Evolutionary conservation across 2,329 filamentous ascomycete species (phyloP), one percentile per base, ranked within the genome.

Genomic region (Cordyceps pruinosa): DNA sequence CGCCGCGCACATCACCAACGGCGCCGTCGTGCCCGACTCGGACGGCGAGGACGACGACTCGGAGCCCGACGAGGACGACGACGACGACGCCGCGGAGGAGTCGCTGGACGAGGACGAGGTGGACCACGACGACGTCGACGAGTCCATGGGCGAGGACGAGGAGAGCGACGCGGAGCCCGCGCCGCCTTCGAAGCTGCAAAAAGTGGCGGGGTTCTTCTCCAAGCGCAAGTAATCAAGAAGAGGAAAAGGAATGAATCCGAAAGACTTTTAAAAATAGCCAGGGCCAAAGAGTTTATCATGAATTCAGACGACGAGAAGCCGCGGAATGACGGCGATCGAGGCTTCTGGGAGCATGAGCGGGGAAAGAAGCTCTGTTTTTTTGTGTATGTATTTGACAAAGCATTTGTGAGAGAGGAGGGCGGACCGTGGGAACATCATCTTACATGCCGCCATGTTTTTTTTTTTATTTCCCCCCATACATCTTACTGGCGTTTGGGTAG

Each of bases 101-200:
- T 74, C 73, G 1, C 68, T 82, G 2, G 80, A 84, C 23, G 81
- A 83, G 59, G 79, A 85, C 19, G 82, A 85, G 59, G 81, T 81
- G 2, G 74, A 83, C 46, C 78, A 85, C 56, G 78, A 83, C 35
- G 84, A 86, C 53, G 75, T 78, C 7, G 73, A 76, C 32, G 78
- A 81, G 53, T 80, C 78, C 9, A 71, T 73, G 68, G 77, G 76
- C 7, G 84, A 86, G 59, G 81, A 82, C 10, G 81, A 79, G 34
- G 77, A 77, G 59, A 79, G 76, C 55, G 79, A 81, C 49, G 72
- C 70, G 19, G 77, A 80, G 61, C 72, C 75, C 10, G 75, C 73
- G 42, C 75, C 77, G 49, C 77, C 78, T 44, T 67, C 73, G 53
- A 78, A 78, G 65, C 64, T 77, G 60, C 70, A 72, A 60, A 77